Evolutionary conservation across 2,329 filamentous ascomycete genomes (phyloP), one percentile per base, ranked within the genome.

Genomic region (Xylogone sp.): DNA sequence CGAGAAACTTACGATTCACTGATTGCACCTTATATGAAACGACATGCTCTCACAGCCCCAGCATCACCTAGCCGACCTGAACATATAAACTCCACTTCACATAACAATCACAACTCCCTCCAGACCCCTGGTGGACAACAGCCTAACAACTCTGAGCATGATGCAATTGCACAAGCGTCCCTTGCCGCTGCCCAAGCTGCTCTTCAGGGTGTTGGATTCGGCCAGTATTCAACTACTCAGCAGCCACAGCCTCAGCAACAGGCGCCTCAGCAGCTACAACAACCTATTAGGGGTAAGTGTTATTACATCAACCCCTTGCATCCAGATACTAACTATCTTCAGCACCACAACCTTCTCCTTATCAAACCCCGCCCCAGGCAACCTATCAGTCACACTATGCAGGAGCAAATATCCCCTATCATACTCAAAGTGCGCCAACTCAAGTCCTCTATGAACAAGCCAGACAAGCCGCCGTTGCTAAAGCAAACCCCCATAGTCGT

Each of bases 381-480:
- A 24, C 27, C 20, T 52, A 34, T 42, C 45, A 44, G 31, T 16
- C 49, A 19, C 13, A 43, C 2, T 52, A 50, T 39, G 34, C 46
- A 39, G 42, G 45, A 22, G 48, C 39, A 18, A 18, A 43, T 34
- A 48, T 55, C 19, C 67, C 67, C 1, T 63, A 67, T 47, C 67
- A 61, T 21, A 65, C 65, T 13, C 71, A 72, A 55, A 67, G 65
- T 3, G 68, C 65, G 10, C 70, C 71, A n/a, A 83, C 79, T 2
- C 76, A 79, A 57, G 76, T 80, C 8, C 68, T 82, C 1, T 83
- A 83, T 55, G 78, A 82, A 59, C 72, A 75, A 52, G 79, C 79
- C 31, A 75, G 79, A 43, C 72, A 76, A 63, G 78, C 76, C 5
- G 78, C 79, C 9, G 76, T 75, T 7, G 72, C 77, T 2, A 81